phyloP scores from a whole-genome alignment of 768 basidiomycete genomes.

The Suillus decipiens region DNA sequence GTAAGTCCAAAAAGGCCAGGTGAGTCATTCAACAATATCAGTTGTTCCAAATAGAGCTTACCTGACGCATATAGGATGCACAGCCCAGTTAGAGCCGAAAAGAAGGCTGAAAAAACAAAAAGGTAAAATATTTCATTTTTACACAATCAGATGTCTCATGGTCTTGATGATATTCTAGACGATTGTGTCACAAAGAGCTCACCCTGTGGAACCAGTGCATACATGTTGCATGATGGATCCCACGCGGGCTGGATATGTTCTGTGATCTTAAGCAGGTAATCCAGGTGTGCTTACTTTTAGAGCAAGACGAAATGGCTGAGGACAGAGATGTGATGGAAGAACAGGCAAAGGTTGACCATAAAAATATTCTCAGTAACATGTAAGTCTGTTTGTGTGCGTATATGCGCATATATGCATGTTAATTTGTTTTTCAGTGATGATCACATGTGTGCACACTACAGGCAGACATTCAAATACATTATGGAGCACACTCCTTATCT shows the following conservation, averaged over 20 bases:
- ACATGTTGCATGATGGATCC: slow-evolving; percentile 11
- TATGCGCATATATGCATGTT: slow-evolving; percentile 3
- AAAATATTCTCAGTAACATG: slow-evolving; percentile 3
- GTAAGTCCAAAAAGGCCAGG: slow-evolving; percentile 1
- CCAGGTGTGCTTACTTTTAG: slow-evolving; percentile 6
- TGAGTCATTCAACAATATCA: not conserved
- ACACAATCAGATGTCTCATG: not conserved
- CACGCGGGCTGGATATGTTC: slow-evolving; percentile 8
- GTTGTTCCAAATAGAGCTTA: not conserved
- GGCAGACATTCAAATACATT: not conserved
- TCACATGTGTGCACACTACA: too few relatives aligned
- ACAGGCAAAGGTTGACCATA: not conserved
- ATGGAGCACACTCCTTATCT: slow-evolving; percentile 5
- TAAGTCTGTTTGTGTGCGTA: not conserved
- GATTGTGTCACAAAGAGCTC: slow-evolving; percentile 1
- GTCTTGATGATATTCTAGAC: not conserved
- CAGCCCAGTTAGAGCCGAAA: too few relatives aligned
- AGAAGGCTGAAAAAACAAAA: not conserved
- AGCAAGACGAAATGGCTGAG: not conserved
- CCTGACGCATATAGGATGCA: not conserved
- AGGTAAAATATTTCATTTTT: not conserved
- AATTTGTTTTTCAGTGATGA: slow-evolving; percentile 2
- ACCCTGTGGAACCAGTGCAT: slow-evolving; percentile 4
- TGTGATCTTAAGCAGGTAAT: slow-evolving; percentile 6
- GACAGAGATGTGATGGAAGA: not conserved